Percentiles rank a stretch among this genome's conserved stretches.
Evolutionary conservation across 768 basidiomycete genomes (phyloP).

Genomic region (Coprinopsis cinerea): DNA sequence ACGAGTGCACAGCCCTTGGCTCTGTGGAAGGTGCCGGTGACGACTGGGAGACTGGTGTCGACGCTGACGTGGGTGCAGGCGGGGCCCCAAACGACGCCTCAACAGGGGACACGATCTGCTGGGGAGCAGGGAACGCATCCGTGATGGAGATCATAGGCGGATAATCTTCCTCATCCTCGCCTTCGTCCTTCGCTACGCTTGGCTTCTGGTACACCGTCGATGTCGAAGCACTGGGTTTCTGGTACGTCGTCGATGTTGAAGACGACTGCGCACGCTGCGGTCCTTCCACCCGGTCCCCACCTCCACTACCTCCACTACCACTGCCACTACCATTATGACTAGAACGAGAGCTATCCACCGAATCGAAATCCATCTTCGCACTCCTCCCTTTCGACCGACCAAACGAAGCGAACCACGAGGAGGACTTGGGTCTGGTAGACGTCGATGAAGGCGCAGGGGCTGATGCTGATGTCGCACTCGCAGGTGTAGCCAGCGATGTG

Average conservation of each 20-base stretch:
- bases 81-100: neutral
- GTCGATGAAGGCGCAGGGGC: no score
- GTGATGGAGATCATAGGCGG: neutral
- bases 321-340: neutral
- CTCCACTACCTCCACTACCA: no score
- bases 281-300: no score
- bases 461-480: no score
- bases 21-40: neutral
- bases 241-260: neutral
- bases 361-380: no score
- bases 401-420: constrained; percentile 2
- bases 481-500: no score
- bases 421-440: no score
- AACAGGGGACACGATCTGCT: neutral
- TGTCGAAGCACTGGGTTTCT: neutral
- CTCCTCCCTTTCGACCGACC: neutral
- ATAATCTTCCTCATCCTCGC: no score
- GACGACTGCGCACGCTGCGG: neutral
- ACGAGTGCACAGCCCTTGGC: neutral
- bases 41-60: neutral
- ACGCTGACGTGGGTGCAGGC: neutral
- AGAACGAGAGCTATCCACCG: no score
- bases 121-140: neutral
- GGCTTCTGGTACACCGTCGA: neutral
- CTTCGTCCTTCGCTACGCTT: no score